Conservation (phyloP, 306 rosid species). For the Casuarina cunninghamiana region DNA sequence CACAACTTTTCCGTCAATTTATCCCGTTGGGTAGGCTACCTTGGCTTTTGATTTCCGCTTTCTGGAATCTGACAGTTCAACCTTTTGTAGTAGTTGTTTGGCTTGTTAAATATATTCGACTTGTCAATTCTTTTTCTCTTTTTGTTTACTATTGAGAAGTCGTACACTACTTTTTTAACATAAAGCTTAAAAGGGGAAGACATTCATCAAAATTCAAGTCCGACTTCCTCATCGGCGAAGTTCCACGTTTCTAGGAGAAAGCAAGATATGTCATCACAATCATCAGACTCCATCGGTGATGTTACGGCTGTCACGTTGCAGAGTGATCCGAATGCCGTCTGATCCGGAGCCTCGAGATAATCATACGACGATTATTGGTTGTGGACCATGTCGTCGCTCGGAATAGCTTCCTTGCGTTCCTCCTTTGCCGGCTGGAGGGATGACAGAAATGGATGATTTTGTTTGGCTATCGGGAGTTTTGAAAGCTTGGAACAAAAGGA, state of each 20-base stretch:
- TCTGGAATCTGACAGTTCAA: too few relatives aligned
- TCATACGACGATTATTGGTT: slow-evolving; percentile 26
- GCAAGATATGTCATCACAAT: slow-evolving; percentile 15
- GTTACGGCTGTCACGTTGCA: neutral
- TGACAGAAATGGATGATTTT: slow-evolving; percentile 22
- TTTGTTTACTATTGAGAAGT: too few relatives aligned
- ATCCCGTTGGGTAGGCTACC: too few relatives aligned
- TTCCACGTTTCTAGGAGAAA: slow-evolving; percentile 12
- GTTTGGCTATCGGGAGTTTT: neutral
- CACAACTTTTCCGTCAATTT: too few relatives aligned
- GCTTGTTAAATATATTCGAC: too few relatives aligned
- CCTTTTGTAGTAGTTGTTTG: too few relatives aligned
- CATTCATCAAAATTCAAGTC: neutral
- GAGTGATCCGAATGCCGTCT: slow-evolving; percentile 24
- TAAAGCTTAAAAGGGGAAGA: neutral
- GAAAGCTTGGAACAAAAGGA: slow-evolving; percentile 3
- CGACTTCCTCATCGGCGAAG: slow-evolving; percentile 13
- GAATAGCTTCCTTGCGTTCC: slow-evolving; percentile 2
- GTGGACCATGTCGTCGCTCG: neutral
- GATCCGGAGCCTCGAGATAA: slow-evolving; percentile 35
- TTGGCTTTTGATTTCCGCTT: too few relatives aligned
- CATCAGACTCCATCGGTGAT: slow-evolving; percentile 27
- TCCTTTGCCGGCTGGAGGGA: slow-evolving; percentile 16
- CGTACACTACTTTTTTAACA: too few relatives aligned
- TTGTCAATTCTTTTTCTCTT: too few relatives aligned